phyloP scores from a whole-genome alignment of 2,329 filamentous ascomycete genomes.

The Cladorrhinum sp. region DNA sequence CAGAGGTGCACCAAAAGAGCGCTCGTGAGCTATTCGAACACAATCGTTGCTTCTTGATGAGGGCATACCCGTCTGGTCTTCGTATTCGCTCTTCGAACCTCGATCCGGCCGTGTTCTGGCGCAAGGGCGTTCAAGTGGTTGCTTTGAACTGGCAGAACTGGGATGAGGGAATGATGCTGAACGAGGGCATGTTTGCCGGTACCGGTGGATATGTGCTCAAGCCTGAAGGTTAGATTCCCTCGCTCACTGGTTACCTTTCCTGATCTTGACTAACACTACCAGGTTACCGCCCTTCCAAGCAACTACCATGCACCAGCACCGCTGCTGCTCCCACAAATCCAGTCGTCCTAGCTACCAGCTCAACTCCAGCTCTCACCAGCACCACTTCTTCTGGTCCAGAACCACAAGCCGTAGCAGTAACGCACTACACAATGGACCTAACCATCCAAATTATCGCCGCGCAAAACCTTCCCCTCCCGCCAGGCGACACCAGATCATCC shows the following conservation, averaged over 20 bases:
- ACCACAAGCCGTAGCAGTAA: slow-evolving; percentile 35
- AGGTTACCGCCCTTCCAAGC: slow-evolving; percentile 40
- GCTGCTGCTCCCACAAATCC: slow-evolving; percentile 17
- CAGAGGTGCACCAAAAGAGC: slow-evolving; percentile 54
- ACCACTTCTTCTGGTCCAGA: too few relatives aligned
- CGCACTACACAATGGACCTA: slow-evolving; percentile 63
- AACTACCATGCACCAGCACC: slow-evolving; percentile 31
- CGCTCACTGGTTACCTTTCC: not conserved
- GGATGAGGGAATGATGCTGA: slow-evolving; percentile 94
- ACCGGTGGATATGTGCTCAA: slow-evolving; percentile 86
- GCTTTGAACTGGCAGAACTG: slow-evolving; percentile 92
- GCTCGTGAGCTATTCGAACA: slow-evolving; percentile 66
- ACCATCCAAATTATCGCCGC: slow-evolving; percentile 72
- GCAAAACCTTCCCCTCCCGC: slow-evolving; percentile 69
- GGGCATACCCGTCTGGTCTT: slow-evolving; percentile 80
- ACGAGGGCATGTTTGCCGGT: slow-evolving; percentile 85
- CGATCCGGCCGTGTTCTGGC: slow-evolving; percentile 82
- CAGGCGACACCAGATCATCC: slow-evolving; percentile 46
- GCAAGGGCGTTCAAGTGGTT: slow-evolving; percentile 84
- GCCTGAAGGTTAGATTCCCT: slow-evolving; percentile 56
- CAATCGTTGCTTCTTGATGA: slow-evolving; percentile 79
- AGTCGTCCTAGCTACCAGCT: not conserved
- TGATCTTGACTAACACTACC: not conserved
- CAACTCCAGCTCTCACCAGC: slow-evolving; percentile 14
- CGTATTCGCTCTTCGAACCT: slow-evolving; percentile 83